Evolutionary conservation across 495 filamentous ascomycete genomes (phyloP), one percentile per base, ranked within the genome.

Genomic region (Aspergillus leporis): DNA sequence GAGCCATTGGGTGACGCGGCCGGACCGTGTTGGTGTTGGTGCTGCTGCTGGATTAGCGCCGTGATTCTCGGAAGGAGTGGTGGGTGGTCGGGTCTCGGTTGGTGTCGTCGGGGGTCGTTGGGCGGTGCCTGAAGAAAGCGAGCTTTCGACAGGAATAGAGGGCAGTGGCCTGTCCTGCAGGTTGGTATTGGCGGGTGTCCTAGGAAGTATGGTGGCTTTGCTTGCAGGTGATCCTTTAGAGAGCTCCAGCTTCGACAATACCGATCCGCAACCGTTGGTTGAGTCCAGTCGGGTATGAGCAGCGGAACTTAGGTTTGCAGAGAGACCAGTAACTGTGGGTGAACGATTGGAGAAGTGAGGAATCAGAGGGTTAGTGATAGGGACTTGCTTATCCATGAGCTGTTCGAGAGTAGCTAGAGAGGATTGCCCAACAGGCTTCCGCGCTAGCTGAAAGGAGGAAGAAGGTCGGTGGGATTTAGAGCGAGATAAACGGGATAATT

Each of bases 361-460:
- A 41, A 78, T 70, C 30, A 78, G 53, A 57, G 70, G 59, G 54
- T 67, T 73, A 8, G 63, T 46, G 25, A 60, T 34, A 21, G 64
- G 59, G 64, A 62, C 10, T 14, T 65, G 62, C 30, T 23, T 61
- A 47, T 74, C 61, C 45, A 73, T 48, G 1, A 70, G 58, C 5
- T 63, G 38, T 38, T 75, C 71, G 0, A 69, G 16, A 19, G 70
- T 66, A 10, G 59, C 69, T 14, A 72, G 54, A n/a, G 72, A 77
- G 16, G 65, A 65, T 53, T 66, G 67, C 55, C 73, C 74, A 12
- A 79, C 71, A 8, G 75, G 75, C 53, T 79, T 79, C 43, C 77
- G 75, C 55, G 70, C 65, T 5, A 78, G 51, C 6, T 68, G 64
- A 47, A 70, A 68, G 46, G 71, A 65, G 6, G 69, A 71, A 25